Evolutionary conservation across 129 eudicot genomes (phyloP), one percentile per base, ranked within the genome.

Genomic region (Flaveria bidentis): DNA sequence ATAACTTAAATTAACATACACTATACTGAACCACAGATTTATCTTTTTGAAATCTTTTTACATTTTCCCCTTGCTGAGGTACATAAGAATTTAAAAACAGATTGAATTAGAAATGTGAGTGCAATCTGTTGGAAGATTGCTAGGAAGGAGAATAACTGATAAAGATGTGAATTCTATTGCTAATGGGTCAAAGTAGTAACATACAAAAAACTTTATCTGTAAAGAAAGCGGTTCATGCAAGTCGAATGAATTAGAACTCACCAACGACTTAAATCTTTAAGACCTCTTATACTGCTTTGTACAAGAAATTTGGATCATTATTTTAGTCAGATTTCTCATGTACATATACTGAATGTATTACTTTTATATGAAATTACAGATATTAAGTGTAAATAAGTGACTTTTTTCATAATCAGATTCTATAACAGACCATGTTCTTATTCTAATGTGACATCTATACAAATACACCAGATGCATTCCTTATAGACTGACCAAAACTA

Each of bases 391-490:
- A 30, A 3, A 30, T 3, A 30, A 30, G 65, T 8, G 65, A 52
- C 63, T 44, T 47, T 47, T 58, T 14, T 11, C 26, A 53, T 8
- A n/a, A 12, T 53, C 23, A 18, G 41, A 4, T 56, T 17, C 26
- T 56, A 18, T 56, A 10, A 17, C 46, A n/a, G 22, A 20, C 66
- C n/a, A 30, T 26, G 63, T 69, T 28, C 42, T 26, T 73, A 51
- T 67, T 77, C 13, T 72, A 69, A 72, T 10, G 22, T 45, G 56
- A 22, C 50, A 26, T 73, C 44, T 67, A 74, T 75, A 64, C 76
- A 49, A 72, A 74, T 71, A 64, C 76, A 49, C 67, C 87, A 88
- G 93, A 77, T 88, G 93, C 63, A 86, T 88, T n/a, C 93, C 93
- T 20, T 88, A 86, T 74, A 80, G 88, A 71, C 44, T 83, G 30